Conservation (phyloP, 2,329 filamentous ascomycete species). For the Curvularia lunata region DNA sequence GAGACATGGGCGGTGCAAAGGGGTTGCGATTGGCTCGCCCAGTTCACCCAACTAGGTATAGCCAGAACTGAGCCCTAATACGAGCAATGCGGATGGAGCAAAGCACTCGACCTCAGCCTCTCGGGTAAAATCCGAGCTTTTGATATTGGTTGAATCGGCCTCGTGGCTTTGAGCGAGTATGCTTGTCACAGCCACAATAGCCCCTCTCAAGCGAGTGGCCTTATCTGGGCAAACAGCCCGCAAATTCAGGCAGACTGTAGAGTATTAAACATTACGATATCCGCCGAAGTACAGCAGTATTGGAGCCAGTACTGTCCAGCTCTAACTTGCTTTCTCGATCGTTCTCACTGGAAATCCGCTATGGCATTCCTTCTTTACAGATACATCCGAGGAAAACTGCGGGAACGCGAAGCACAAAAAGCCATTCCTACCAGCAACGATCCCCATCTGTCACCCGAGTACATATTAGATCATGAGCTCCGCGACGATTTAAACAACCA, state of each 20-base stretch:
- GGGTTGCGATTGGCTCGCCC: slow-evolving; percentile 28
- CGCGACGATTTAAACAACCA: slow-evolving; percentile 1
- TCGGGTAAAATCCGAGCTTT: neutral
- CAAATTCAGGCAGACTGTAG: neutral
- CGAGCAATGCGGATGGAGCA: neutral
- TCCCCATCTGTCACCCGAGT: slow-evolving; percentile 32
- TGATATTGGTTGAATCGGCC: neutral
- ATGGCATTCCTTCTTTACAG: slow-evolving; percentile 41
- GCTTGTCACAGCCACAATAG: slow-evolving; percentile 8
- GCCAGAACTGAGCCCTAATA: neutral
- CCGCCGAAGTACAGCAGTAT: neutral
- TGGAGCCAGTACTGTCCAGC: neutral
- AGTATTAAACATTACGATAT: slow-evolving; percentile 16
- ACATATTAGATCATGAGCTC: neutral
- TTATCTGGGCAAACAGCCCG: slow-evolving; percentile 14
- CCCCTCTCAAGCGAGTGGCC: neutral
- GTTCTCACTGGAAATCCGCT: neutral
- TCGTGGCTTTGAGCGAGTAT: neutral
- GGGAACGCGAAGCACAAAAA: slow-evolving; percentile 31
- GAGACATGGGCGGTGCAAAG: neutral
- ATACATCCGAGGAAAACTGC: slow-evolving; percentile 32
- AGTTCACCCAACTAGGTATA: slow-evolving; percentile 22
- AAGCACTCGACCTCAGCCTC: neutral
- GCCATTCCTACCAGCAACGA: slow-evolving; percentile 31
- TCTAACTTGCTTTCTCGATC: neutral